Evolutionary conservation across 108 stramenopile species (phyloP).

Genomic region (Skeletonema costatum): DNA sequence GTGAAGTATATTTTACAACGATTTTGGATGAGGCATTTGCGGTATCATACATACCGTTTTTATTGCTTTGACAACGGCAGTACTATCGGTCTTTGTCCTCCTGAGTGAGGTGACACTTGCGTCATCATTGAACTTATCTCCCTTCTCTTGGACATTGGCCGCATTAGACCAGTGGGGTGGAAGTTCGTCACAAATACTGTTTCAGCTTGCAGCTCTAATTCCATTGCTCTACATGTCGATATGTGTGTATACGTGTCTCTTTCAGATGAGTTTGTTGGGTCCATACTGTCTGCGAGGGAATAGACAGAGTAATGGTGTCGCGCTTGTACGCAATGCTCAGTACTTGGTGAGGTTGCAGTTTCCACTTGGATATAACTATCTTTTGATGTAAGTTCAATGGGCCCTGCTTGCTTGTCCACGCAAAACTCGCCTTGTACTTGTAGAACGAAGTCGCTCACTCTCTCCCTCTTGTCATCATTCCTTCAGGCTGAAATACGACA

Average conservation of each 20-base stretch:
- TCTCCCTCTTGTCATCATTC: background rate
- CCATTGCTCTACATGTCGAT: conserved; percentile 68
- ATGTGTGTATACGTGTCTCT: conserved; percentile 53
- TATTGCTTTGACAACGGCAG: conserved; percentile 47
- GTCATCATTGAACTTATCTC: conserved; percentile 47
- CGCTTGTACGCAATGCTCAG: conserved; percentile 82
- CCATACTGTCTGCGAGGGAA: conserved; percentile 52
- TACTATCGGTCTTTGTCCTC: conserved; percentile 54
- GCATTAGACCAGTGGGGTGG: conserved; percentile 20
- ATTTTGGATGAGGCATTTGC: conserved; percentile 45
- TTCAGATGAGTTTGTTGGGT: conserved; percentile 59
- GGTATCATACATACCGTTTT: conserved; percentile 49
- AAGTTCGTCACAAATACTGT: conserved; percentile 26
- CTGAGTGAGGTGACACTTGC: conserved; percentile 70
- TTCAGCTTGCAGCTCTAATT: conserved; percentile 52
- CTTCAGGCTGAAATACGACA: conserved; percentile 59
- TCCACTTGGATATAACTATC: conserved; percentile 71
- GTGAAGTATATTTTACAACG: conserved; percentile 22
- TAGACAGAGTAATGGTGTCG: conserved; percentile 53
- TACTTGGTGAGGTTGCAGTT: conserved; percentile 78
- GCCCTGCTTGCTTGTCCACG: no score
- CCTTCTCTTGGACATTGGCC: conserved; percentile 54
- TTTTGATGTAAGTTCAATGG: conserved; percentile 47
- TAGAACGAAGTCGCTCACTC: background rate
- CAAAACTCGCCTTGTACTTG: no score